Evolutionary conservation across 176 grass and related monocot genomes (phyloP), one percentile per base, ranked within the genome.

Genomic region (Avena eriantha): DNA sequence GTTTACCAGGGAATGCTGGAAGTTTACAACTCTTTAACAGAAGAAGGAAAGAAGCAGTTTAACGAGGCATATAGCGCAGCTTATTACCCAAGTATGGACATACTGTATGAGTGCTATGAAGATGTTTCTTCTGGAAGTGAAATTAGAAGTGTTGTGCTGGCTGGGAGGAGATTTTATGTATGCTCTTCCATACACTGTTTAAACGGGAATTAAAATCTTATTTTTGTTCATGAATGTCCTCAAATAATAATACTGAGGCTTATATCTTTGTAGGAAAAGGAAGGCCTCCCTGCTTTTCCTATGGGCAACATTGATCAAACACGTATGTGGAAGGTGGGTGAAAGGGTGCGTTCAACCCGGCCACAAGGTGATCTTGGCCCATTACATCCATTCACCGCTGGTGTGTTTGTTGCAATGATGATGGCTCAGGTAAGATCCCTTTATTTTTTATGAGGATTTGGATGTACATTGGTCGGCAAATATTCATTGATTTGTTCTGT

Each of bases 61-160:
- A 60, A 93, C 77, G 81, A 79, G 53, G 94, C 94, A 8, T 96
- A 95, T 75, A 91, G 93, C 76, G 91, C 93, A 34, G 85, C 91
- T 22, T 93, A 23, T 55, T 95, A 93, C 82, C 91, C 89, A 19
- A 89, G 91, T 87, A 96, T 96, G 87, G 89, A 96, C 76, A 93
- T 91, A 48, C 78, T 96, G 50, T 96, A 83, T 4, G 91, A 93
- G 73, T 93, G 91, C 67, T 93, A 93, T 3, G 91, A 93, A 66
- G 93, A 95, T 83, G 93, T 95, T 68, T 91, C 93, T 56, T 73
- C 76, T 77, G 91, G 93, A 56, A 93, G 86, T 73, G 94, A 96
- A 91, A 96, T 96, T 60, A 84, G 94, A 24, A 96, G 94, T 82
- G 94, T 96, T 77, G 94, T 96, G 47, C 83, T 96, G 53, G 94